Evolutionary conservation across 495 filamentous ascomycete genomes (phyloP), one percentile per base, ranked within the genome.

Genomic region (Hypomontagnella monticulosa): DNA sequence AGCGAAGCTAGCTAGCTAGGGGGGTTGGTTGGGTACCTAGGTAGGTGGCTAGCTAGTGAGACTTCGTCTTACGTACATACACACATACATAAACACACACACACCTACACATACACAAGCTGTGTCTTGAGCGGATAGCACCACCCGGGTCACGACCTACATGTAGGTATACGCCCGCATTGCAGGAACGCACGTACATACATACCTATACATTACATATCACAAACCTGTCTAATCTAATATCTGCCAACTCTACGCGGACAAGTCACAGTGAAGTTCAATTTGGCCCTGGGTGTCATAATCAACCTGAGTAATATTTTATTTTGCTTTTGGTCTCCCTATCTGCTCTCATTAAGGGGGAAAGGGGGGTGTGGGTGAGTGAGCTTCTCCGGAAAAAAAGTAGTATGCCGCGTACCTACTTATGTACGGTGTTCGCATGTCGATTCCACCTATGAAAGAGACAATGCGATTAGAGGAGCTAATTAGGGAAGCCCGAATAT

Each of bases 261-360:
- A 18, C 11, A 55, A 44, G 16, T 59, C 48, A 61, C 49, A 19
- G 50, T n/a, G n/a, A n/a, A n/a, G n/a, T 42, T 18, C 19, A 14
- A 41, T 10, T 32, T 14, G n/a, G 2, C 34, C 34, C 9, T n/a
- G 33, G 47, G 19, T 20, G 27, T 36, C 33, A 58, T 58, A 58
- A 59, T 47, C 64, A 67, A 67, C 57, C 52, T 67, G 40, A 14
- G 36, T 61, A 44, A 52, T n/a, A n/a, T 62, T 58, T 61, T 51
- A 65, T 60, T 68, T 57, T 19, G 47, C 49, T 63, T 70, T 52
- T 19, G 30, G 34, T 48, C 50, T 53, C 46, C 34, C 37, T 62
- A 32, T 10, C 57, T 54, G n/a, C n/a, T 63, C 57, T 53, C 46
- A 61, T 61, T 67, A 57, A 37, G 42, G 14, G 9, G 34, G 34